A percentile compares a stretch with the other conserved stretches of the same genome.
Evolutionary conservation across 768 basidiomycete species (phyloP).

Genomic region (Phylloporus arenicola): DNA sequence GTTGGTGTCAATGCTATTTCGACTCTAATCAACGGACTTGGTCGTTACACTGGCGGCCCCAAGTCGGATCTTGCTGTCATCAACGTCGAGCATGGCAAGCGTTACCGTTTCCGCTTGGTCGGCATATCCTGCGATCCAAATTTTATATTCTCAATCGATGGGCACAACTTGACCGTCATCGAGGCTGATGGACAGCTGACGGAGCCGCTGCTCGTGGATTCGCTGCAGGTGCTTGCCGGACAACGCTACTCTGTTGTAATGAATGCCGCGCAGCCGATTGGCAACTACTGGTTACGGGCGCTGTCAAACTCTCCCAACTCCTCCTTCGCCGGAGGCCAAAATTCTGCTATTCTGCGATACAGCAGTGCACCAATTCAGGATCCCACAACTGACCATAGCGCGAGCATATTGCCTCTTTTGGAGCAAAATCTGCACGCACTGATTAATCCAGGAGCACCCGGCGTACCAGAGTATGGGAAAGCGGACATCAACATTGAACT

Average conservation of each 20-base stretch:
- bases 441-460: conserved; percentile 32
- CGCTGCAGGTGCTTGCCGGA: conserved; percentile 28
- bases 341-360: conserved; percentile 53
- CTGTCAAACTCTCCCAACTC: conserved; percentile 21
- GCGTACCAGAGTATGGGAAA: conserved; percentile 32
- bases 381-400: conserved; percentile 35
- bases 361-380: conserved; percentile 34
- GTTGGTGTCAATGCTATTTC: conserved; percentile 15
- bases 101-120: conserved; percentile 48
- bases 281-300: conserved; percentile 54
- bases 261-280: conserved; percentile 38
- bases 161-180: conserved; percentile 35
- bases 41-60: conserved; percentile 33
- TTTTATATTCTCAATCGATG: conserved; percentile 43
- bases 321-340: conserved; percentile 36
- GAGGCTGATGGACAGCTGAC: conserved; percentile 46
- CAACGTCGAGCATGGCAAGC: conserved; percentile 32
- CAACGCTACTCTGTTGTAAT: conserved; percentile 42
- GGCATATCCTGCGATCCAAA: conserved; percentile 42
- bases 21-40: conserved; percentile 30
- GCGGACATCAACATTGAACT: conserved; percentile 37
- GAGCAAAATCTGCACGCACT: conserved; percentile 29
- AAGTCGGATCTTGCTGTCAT: conserved; percentile 34
- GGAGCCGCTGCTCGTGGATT: conserved; percentile 38
- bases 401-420: conserved; percentile 21